Conservation (phyloP, 1,284 basidiomycete species). For the Afroboletus lepidellus region DNA sequence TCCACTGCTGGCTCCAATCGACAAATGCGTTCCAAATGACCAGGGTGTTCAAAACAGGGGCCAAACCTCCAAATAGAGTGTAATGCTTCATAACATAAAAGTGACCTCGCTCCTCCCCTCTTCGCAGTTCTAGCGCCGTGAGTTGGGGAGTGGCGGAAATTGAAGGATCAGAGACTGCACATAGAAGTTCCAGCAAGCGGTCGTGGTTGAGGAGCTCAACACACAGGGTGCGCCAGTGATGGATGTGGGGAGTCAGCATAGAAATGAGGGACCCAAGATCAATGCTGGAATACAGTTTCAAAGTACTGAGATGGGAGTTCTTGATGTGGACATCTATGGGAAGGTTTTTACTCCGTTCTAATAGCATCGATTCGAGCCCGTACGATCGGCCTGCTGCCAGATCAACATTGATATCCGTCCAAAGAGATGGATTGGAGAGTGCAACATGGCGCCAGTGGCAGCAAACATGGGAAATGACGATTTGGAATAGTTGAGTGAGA, state of each 20-base stretch:
- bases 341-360: conserved; percentile 29
- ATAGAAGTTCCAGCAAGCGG: conserved; percentile 41
- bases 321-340: conserved; percentile 25
- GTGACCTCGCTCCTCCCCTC: too few species aligned
- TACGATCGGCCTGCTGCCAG: conserved; percentile 12
- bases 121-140: conserved; percentile 29
- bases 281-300: too few species aligned
- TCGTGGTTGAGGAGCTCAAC: conserved; percentile 42
- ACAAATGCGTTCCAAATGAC: conserved; percentile 59
- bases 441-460: conserved; percentile 32
- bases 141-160: background rate
- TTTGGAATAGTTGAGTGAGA: too few species aligned
- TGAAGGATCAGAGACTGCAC: background rate
- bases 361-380: conserved; percentile 8
- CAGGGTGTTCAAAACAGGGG: conserved; percentile 38
- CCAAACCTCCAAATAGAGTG: conserved; percentile 51
- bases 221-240: conserved; percentile 53
- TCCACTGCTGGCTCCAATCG: conserved; percentile 50
- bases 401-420: conserved; percentile 23
- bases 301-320: too few species aligned
- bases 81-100: conserved; percentile 37
- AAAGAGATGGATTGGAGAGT: conserved; percentile 30
- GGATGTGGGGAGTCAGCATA: conserved; percentile 33
- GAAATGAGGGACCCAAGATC: conserved; percentile 41
- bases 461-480: conserved; percentile 26